Evolutionary conservation across 2,329 filamentous ascomycete genomes (phyloP), one percentile per base, ranked within the genome.

Genomic region (Diaporthe australafricana): DNA sequence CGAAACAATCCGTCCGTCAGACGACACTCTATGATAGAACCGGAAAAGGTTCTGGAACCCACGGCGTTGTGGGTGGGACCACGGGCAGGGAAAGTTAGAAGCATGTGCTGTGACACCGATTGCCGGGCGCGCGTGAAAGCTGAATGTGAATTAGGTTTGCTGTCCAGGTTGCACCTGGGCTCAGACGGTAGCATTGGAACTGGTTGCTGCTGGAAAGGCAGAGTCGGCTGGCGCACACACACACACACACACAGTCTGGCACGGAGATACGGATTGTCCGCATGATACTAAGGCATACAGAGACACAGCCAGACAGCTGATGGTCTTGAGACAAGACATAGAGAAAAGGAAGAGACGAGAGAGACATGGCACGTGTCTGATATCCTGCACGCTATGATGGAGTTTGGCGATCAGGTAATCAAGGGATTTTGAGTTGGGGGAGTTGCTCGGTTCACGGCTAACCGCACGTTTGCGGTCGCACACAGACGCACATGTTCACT

Each of bases 1-100:
- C 60, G 60, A 65, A 50, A 65, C 60, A 65, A 50, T 50, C 60
- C 60, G 45, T 50, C 60, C 60, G 45, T 65, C 60, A 50, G 25
- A 65, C 45, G 45, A 65, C 5, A 35, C 32, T 35, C 42, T 48
- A 45, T 38, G 42, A 30, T 45, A 42, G 42, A 50, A 16, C 35
- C 4, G 17, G n/a, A 30, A 65, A 50, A 65, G 60, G 60, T 65
- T 65, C 45, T 65, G 60, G 60, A 65, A 65, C 30, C 20, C 45
- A 38, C 16, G 60, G 30, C 17, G 16, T n/a, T 38, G 40, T 63
- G 57, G 40, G 27, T 47, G 25, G 38, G 16, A 16, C 12, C n/a
- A 3, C 4, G 22, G 40, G 7, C 20, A 48, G 57, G 45, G n/a
- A n/a, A n/a, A 25, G 30, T 20, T 63, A 45, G 32, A 17, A 17